Evolutionary conservation across 169 alveolate species (phyloP).

Genomic region (Plasmodium sp.): DNA sequence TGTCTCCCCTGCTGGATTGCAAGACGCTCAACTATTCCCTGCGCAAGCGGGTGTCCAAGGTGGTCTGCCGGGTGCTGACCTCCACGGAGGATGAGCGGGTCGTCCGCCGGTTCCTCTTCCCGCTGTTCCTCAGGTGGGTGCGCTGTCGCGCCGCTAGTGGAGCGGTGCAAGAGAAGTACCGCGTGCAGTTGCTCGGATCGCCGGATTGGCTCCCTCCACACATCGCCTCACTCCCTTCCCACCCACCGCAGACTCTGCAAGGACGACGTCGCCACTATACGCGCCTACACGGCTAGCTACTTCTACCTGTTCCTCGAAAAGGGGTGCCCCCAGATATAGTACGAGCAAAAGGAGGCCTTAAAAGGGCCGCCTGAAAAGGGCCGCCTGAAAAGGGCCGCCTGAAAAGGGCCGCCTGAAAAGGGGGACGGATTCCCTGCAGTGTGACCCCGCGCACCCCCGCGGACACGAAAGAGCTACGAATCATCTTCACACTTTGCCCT

Average conservation of each 20-base stretch:
- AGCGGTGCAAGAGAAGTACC: background rate
- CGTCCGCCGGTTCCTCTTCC: slow-evolving; percentile 25
- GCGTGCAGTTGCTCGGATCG: background rate
- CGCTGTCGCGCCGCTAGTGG: background rate
- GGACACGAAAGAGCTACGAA: background rate
- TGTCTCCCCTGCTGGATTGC: slow-evolving; percentile 19
- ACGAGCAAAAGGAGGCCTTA: background rate
- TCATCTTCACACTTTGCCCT: background rate
- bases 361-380: no score
- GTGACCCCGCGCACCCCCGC: background rate
- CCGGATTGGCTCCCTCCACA: background rate
- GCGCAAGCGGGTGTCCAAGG: slow-evolving; percentile 47
- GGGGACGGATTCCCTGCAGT: background rate
- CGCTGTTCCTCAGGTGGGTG: slow-evolving; percentile 41
- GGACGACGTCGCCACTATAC: slow-evolving; percentile 59
- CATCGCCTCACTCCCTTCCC: background rate
- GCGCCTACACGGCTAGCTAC: slow-evolving; percentile 44
- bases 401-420: background rate
- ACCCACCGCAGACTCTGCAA: slow-evolving; percentile 38
- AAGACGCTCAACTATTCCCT: slow-evolving; percentile 61
- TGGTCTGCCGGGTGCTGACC: slow-evolving; percentile 11
- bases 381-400: background rate
- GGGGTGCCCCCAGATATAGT: slow-evolving; percentile 70
- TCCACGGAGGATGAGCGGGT: background rate
- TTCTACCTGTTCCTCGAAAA: slow-evolving; percentile 37